Conservation (phyloP, 2,329 filamentous ascomycete genomes). For the Epichloe sylvatica region DNA sequence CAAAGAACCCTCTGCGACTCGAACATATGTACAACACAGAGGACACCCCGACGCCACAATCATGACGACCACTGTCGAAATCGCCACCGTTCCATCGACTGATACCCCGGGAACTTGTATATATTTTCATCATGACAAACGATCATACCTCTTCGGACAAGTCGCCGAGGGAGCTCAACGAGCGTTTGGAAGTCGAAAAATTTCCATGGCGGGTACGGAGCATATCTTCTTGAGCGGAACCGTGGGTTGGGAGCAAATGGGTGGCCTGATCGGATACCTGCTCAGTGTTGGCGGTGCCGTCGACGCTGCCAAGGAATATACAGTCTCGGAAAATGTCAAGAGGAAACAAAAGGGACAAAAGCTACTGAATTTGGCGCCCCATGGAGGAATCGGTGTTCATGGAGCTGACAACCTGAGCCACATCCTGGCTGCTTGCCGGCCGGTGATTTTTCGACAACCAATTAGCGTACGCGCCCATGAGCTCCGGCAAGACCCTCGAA, state of each 20-base stretch:
- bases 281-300: conserved; percentile 65
- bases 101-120: conserved; percentile 75
- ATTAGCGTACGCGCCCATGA: conserved; percentile 63
- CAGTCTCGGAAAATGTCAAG: conserved; percentile 25
- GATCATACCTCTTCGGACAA: conserved; percentile 75
- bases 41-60: conserved; percentile 6
- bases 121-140: conserved; percentile 64
- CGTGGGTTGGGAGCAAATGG: conserved; percentile 60
- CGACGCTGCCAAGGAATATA: conserved; percentile 30
- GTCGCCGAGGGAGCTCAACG: conserved; percentile 76
- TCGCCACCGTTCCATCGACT: conserved; percentile 70
- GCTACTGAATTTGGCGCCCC: conserved; percentile 10
- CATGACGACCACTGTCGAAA: conserved; percentile 64
- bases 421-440: conserved; percentile 64
- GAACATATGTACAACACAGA: not conserved
- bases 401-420: conserved; percentile 71
- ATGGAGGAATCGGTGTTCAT: conserved; percentile 48
- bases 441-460: conserved; percentile 76
- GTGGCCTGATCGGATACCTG: conserved; percentile 73
- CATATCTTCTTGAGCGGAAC: conserved; percentile 74
- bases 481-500: conserved; percentile 34
- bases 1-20: not conserved
- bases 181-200: conserved; percentile 52
- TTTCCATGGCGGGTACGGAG: conserved; percentile 49
- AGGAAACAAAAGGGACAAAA: conserved; percentile 25